Evolutionary conservation across 2,329 filamentous ascomycete genomes (phyloP), one percentile per base, ranked within the genome.

Genomic region (Penicillium psychrosexuale): DNA sequence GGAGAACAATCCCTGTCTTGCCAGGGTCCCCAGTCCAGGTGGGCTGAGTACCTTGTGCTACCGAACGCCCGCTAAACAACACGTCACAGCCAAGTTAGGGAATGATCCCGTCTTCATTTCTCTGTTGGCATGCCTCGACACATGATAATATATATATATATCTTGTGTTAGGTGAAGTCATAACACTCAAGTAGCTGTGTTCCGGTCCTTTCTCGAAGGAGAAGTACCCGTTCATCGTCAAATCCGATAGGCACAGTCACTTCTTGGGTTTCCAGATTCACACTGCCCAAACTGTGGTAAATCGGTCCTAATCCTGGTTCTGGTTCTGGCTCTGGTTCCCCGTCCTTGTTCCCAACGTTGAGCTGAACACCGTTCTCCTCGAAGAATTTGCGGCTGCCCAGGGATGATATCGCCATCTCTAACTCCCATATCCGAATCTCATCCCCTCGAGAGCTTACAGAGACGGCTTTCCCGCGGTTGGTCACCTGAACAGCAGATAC

Each of bases 171-270:
- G 31, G 89, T 90, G 73, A 97, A 97, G 72, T 96, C 90, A 69
- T 96, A 96, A 40, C 94, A 85, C 67, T 92, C 82, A 59, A 96
- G 72, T 57, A 87, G 85, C 68, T 93, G 89, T 37, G 82, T 81
- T 1, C 89, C 89, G 27, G 76, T 77, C 60, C 84, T 82, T 73
- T 93, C 89, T 61, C 89, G 87, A 47, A 96, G 78, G 39, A 96
- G 84, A 58, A 96, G 86, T n/a, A 96, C 89, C 75, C 91, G 91
- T 72, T 96, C 90, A 40, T 96, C 90, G 66, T 96, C 91, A 66
- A 96, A 96, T 0, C 90, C 90, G 8, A 96, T 85, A 84, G 73
- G 70, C 13, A 64, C 47, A 13, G 43, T 45, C 30, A 33, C 8
- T 34, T 34, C 43, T 7, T 74, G 67, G 7, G 72, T 62, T 50